Conservation (phyloP, 805 yeast genomes). For the Saturnispora hagleri region DNA sequence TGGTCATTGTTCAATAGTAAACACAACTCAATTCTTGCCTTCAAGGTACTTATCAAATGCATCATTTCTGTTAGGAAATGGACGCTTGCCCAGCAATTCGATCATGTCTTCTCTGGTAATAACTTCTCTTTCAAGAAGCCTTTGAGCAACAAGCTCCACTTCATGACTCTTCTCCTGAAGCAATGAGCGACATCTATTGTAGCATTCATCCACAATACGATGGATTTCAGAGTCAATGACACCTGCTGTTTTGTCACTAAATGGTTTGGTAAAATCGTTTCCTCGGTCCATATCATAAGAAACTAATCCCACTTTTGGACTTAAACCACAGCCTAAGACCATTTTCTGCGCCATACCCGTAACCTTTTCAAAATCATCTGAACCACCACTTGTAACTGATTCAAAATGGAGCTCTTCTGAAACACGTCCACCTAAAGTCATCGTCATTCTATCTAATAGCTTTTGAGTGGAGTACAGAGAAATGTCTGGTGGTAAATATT, state of each 20-base stretch:
- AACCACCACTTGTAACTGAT: constrained; percentile 85
- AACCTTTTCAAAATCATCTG: constrained; percentile 86
- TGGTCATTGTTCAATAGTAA: not conserved
- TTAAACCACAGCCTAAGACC: constrained; percentile 87
- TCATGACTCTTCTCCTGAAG: constrained; percentile 47
- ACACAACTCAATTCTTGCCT: constrained; percentile 4
- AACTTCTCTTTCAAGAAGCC: constrained; percentile 64
- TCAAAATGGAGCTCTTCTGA: constrained; percentile 83
- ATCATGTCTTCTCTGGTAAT: constrained; percentile 77
- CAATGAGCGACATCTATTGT: constrained; percentile 47
- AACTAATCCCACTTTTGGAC: constrained; percentile 60
- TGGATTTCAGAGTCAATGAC: constrained; percentile 63
- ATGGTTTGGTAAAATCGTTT: constrained; percentile 48
- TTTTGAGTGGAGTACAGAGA: constrained; percentile 71
- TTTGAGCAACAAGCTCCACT: constrained; percentile 66
- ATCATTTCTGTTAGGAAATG: constrained; percentile 70
- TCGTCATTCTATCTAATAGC: constrained; percentile 76
- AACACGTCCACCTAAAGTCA: constrained; percentile 90
- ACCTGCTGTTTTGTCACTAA: constrained; percentile 62
- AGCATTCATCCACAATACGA: constrained; percentile 56
- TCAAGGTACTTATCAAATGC: constrained; percentile 84
- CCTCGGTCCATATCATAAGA: constrained; percentile 43
- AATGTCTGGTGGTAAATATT: constrained; percentile 84
- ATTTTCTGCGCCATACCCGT: constrained; percentile 82
- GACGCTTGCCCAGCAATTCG: constrained; percentile 65